Evolutionary conservation across 2,329 filamentous ascomycete genomes (phyloP).

Genomic region (Colletotrichum sp.): DNA sequence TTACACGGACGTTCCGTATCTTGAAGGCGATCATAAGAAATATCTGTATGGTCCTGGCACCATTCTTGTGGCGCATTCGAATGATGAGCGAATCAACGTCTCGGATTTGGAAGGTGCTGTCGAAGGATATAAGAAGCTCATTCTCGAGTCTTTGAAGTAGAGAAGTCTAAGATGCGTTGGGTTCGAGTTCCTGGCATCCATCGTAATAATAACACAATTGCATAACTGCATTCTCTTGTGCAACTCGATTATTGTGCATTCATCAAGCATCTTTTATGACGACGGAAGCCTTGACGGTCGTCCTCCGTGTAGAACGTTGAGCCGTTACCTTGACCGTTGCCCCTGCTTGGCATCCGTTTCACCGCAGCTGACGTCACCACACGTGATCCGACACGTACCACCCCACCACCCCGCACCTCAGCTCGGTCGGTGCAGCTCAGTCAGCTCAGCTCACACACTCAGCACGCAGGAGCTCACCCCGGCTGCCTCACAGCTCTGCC

Average conservation of each 20-base stretch:
- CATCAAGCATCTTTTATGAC: not conserved
- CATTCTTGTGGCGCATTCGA: constrained; percentile 88
- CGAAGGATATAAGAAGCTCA: constrained; percentile 76
- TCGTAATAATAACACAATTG: not conserved
- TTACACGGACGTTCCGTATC: constrained; percentile 86
- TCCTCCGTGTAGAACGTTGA: not conserved
- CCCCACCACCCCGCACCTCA: not conserved
- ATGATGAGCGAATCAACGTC: constrained; percentile 79
- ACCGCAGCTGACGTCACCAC: not conserved
- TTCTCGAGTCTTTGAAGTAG: constrained; percentile 55
- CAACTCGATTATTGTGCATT: not conserved
- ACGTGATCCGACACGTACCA: not conserved
- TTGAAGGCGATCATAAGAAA: constrained; percentile 70
- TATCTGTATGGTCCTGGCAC: constrained; percentile 73
- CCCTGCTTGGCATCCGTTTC: not conserved
- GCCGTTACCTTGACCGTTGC: not conserved
- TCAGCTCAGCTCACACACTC: not conserved
- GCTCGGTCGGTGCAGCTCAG: not conserved
- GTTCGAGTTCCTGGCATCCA: not conserved
- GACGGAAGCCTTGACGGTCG: not conserved
- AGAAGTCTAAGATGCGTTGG: not conserved
- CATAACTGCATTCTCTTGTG: not conserved
- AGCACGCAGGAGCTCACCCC: not conserved
- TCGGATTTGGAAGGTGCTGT: constrained; percentile 80
- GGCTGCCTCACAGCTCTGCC: not conserved